These are phyloP conservation scores for Ganoderma resinaceum DNA, from an alignment of 1,284 basidiomycete species.

Conservation along the genomic window DNA sequence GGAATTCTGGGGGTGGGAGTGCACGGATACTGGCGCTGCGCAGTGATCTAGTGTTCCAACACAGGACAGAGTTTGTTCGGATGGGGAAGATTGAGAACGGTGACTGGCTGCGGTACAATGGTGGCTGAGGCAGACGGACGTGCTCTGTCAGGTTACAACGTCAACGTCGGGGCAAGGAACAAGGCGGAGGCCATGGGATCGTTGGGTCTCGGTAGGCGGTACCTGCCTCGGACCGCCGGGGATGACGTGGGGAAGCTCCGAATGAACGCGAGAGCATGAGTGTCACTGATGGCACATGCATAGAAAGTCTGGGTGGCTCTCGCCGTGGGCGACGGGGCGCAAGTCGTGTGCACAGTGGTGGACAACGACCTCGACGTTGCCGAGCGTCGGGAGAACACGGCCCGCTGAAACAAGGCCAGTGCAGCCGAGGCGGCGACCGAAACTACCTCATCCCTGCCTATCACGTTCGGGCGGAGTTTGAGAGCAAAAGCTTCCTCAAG, in stretches of 20 bases:
- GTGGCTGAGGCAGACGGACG: slow-evolving; percentile 8
- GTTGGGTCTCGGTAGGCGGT: slow-evolving; percentile 3
- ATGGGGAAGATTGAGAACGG: slow-evolving; percentile 12
- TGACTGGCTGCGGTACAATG: slow-evolving; percentile 13
- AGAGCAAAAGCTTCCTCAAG: neutral
- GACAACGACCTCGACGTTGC: neutral
- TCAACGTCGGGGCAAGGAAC: slow-evolving; percentile 6
- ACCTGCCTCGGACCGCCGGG: neutral
- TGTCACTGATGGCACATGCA: neutral
- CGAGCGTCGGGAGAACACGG: neutral
- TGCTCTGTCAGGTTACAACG: slow-evolving; percentile 9
- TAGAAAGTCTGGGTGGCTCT: neutral
- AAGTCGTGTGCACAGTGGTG: neutral
- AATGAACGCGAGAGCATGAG: neutral
- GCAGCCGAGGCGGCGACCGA: slow-evolving; percentile 1
- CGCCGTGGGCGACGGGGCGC: neutral
- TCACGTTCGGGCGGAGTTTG: slow-evolving; percentile 9
- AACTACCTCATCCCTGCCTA: neutral
- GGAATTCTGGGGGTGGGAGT: slow-evolving; percentile 14
- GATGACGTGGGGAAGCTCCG: neutral
- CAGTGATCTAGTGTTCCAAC: slow-evolving; percentile 23
- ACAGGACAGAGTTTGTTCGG: slow-evolving; percentile 10
- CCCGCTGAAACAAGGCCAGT: no score
- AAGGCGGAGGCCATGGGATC: slow-evolving; percentile 6
- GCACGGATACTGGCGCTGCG: slow-evolving; percentile 28